Evolutionary conservation across 805 yeast species (phyloP).

Genomic region (Nakazawaea anatomiae): DNA sequence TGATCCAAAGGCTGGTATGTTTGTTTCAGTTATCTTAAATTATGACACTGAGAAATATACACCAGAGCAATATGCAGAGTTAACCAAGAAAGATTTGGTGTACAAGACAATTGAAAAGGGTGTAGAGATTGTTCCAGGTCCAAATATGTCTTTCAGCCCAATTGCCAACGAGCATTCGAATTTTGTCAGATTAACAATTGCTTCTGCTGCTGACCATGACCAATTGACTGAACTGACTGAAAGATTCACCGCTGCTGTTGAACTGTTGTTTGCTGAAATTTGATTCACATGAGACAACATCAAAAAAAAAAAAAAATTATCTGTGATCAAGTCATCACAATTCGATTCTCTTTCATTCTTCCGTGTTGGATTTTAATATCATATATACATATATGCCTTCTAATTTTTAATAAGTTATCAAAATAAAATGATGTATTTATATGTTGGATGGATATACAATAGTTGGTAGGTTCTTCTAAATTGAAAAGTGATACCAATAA

Average conservation of each 20-base stretch:
- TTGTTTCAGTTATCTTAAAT: slow-evolving; percentile 40
- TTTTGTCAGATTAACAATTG: slow-evolving; percentile 56
- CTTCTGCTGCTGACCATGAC: slow-evolving; percentile 41
- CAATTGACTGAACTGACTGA: slow-evolving; percentile 45
- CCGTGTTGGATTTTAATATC: too few species aligned
- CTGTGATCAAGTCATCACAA: too few species aligned
- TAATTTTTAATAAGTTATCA: too few species aligned
- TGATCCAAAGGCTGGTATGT: slow-evolving; percentile 60
- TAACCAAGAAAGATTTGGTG: slow-evolving; percentile 38
- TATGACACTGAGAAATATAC: slow-evolving; percentile 13
- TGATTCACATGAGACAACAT: too few species aligned
- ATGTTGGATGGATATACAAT: too few species aligned
- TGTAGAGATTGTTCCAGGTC: slow-evolving; percentile 51
- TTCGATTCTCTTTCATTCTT: too few species aligned
- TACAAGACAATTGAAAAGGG: slow-evolving; percentile 39
- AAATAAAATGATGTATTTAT: too few species aligned
- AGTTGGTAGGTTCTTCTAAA: too few species aligned
- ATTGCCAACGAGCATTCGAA: slow-evolving; percentile 29
- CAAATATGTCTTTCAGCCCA: slow-evolving; percentile 48
- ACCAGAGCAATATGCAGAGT: slow-evolving; percentile 25
- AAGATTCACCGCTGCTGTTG: slow-evolving; percentile 44
- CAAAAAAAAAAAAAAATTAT: too few species aligned
- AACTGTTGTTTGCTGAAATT: slow-evolving; percentile 33
- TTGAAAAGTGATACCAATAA: too few species aligned
- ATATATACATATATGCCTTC: too few species aligned